These are phyloP conservation scores for Hippophae gyantsensis DNA, from an alignment of 306 rosid species.

Conservation along the genomic window DNA sequence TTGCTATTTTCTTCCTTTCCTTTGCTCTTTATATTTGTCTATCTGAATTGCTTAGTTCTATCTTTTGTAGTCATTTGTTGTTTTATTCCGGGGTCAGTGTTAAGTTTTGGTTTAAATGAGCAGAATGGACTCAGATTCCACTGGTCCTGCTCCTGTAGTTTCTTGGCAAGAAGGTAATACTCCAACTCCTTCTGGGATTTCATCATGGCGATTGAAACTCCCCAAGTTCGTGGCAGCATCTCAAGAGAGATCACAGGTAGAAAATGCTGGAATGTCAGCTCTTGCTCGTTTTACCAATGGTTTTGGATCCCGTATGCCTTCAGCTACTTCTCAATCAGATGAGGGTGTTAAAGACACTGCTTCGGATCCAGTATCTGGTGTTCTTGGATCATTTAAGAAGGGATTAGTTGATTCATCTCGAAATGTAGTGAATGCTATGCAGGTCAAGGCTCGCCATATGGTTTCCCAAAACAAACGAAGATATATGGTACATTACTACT, in stretches of 20 bases:
- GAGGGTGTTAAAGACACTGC: slow-evolving; percentile 27
- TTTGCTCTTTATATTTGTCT: too few relatives aligned
- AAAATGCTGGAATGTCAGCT: slow-evolving; percentile 37
- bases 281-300: slow-evolving; percentile 49
- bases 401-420: slow-evolving; percentile 66
- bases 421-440: slow-evolving; percentile 76
- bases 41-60: too few relatives aligned
- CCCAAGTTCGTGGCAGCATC: slow-evolving; percentile 27
- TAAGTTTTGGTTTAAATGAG: too few relatives aligned
- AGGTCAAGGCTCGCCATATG: slow-evolving; percentile 87
- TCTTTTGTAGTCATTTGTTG: too few relatives aligned
- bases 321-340: slow-evolving; percentile 18
- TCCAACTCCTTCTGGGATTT: slow-evolving; percentile 30
- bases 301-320: slow-evolving; percentile 38
- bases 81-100: too few relatives aligned
- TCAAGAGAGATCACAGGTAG: slow-evolving; percentile 30
- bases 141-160: slow-evolving; percentile 17
- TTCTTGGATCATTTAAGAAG: slow-evolving; percentile 59
- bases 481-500: slow-evolving; percentile 50
- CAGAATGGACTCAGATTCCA: too few relatives aligned
- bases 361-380: slow-evolving; percentile 33
- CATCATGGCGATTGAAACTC: slow-evolving; percentile 45
- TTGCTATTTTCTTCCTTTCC: too few relatives aligned
- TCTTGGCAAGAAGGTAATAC: slow-evolving; percentile 22
- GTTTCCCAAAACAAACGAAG: slow-evolving; percentile 89